A percentile compares a stretch with the other conserved stretches of the same genome.
Evolutionary conservation across 2,329 filamentous ascomycete genomes (phyloP).

Genomic region (Emydomyces testavorans): DNA sequence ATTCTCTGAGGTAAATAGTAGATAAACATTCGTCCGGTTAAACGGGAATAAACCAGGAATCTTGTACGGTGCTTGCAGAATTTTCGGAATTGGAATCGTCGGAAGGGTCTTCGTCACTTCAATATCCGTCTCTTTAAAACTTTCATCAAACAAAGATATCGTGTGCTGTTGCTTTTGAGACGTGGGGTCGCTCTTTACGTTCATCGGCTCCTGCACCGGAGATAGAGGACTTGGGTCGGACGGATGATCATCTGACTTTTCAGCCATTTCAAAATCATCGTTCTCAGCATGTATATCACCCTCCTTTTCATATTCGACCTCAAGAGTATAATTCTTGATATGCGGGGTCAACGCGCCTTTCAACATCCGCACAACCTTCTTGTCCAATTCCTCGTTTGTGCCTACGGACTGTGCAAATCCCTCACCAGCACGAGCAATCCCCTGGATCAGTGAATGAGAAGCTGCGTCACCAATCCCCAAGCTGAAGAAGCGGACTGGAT

Average conservation of each 20-base stretch:
- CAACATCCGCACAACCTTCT: conserved; percentile 61
- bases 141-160: conserved; percentile 51
- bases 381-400: conserved; percentile 54
- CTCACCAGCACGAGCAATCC: conserved; percentile 47
- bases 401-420: conserved; percentile 50
- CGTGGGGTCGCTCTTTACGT: conserved; percentile 14
- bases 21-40: conserved; percentile 53
- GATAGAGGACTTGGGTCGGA: conserved; percentile 2
- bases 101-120: conserved; percentile 40
- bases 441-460: conserved; percentile 48
- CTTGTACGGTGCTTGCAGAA: conserved; percentile 52
- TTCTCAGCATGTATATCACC: conserved; percentile 15
- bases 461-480: conserved; percentile 44
- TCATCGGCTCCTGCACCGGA: conserved; percentile 12
- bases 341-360: conserved; percentile 59
- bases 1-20: conserved; percentile 47
- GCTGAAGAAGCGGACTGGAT: conserved; percentile 45
- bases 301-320: conserved; percentile 46
- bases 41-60: conserved; percentile 58
- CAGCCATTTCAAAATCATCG: conserved; percentile 50
- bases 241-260: conserved; percentile 35
- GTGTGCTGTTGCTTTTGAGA: conserved; percentile 25
- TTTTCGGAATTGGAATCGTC: conserved; percentile 40
- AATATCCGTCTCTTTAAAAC: conserved; percentile 36
- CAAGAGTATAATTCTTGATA: conserved; percentile 51